These are phyloP conservation scores for Coprinopsis marcescibilis DNA, from an alignment of 768 basidiomycete genomes.

Conservation along the genomic window DNA sequence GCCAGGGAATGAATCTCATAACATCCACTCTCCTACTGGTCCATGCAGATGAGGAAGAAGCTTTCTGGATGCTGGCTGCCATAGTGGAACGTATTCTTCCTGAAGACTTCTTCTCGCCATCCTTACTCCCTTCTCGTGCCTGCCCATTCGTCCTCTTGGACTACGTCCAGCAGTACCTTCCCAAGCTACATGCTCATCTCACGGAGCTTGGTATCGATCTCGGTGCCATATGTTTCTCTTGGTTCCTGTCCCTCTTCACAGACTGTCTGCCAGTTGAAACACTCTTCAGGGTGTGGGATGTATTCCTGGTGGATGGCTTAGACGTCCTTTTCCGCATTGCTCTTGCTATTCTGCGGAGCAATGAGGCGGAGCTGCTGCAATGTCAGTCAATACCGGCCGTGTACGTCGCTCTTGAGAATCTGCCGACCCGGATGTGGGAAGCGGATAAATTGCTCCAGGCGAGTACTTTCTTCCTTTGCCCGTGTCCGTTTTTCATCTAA, in stretches of 20 bases:
- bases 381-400: conserved; percentile 85
- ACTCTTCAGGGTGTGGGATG: conserved; percentile 92
- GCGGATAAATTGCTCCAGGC: conserved; percentile 89
- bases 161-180: conserved; percentile 72
- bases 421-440: conserved; percentile 93
- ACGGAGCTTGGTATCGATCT: conserved; percentile 82
- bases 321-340: conserved; percentile 91
- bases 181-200: conserved; percentile 72
- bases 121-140: conserved; percentile 85
- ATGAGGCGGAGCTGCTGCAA: conserved; percentile 76
- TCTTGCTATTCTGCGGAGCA: conserved; percentile 76
- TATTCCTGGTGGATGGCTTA: conserved; percentile 89
- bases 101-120: conserved; percentile 89
- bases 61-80: conserved; percentile 90
- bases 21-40: conserved; percentile 91
- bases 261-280: conserved; percentile 97
- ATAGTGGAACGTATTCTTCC: conserved; percentile 89
- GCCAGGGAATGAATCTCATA: conserved; percentile 93
- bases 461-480: conserved; percentile 16
- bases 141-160: conserved; percentile 90
- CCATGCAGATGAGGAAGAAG: conserved; percentile 93
- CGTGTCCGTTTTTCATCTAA: not conserved
- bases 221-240: conserved; percentile 94
- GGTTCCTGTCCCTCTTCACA: conserved; percentile 95
- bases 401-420: conserved; percentile 82